Percentiles rank a stretch among this genome's conserved stretches.
These are phyloP conservation scores for Aphanomyces stellatus DNA, from an alignment of 352 stramenopile genomes.

Conservation along the genomic window DNA sequence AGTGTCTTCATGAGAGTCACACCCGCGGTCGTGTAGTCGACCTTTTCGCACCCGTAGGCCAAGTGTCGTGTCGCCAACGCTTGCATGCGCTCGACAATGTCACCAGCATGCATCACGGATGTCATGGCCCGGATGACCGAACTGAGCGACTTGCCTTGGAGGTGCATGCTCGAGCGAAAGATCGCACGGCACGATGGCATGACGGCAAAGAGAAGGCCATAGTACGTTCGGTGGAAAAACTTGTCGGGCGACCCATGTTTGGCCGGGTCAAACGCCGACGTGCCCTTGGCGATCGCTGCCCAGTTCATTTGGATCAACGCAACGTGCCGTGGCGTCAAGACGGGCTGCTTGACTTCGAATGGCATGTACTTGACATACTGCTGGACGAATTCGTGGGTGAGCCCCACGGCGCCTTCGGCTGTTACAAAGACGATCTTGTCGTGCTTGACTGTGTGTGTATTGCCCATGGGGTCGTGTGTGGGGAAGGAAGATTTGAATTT, in stretches of 20 bases:
- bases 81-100: slow-evolving; percentile 12
- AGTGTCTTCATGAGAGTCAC: slow-evolving; percentile 17
- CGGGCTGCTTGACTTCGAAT: slow-evolving; percentile 13
- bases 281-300: not conserved
- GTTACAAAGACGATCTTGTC: slow-evolving; percentile 2
- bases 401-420: not conserved
- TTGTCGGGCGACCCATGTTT: slow-evolving; percentile 6
- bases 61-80: slow-evolving; percentile 2
- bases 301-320: slow-evolving; percentile 12
- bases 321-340: slow-evolving; percentile 4
- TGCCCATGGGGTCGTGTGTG: not conserved
- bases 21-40: slow-evolving; percentile 8
- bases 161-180: slow-evolving; percentile 11
- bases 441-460: not conserved
- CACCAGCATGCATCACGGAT: not conserved
- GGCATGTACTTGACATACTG: slow-evolving; percentile 10
- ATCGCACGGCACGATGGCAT: slow-evolving; percentile 2
- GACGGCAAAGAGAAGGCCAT: slow-evolving; percentile 6
- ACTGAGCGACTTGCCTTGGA: slow-evolving; percentile 15
- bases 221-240: slow-evolving; percentile 19
- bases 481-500: too few relatives aligned
- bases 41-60: not conserved
- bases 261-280: not conserved
- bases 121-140: slow-evolving; percentile 7
- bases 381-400: slow-evolving; percentile 1